Percentiles rank a stretch among this genome's conserved stretches.
These are phyloP conservation scores for Jaapia argillacea DNA, from an alignment of 768 basidiomycete species.

Conservation along the genomic window DNA sequence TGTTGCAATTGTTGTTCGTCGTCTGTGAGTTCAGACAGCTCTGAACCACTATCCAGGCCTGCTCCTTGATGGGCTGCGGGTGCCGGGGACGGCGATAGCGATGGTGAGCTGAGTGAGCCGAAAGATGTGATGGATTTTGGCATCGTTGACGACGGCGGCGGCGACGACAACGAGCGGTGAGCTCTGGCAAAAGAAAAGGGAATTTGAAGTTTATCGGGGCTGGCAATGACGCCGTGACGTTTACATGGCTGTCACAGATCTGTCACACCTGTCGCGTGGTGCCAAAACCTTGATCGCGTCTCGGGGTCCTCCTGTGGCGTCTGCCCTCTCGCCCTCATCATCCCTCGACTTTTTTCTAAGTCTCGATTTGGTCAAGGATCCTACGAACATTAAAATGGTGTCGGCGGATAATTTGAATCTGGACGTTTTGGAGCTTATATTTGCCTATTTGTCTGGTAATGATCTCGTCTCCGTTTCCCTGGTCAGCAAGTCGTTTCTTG, in stretches of 20 bases:
- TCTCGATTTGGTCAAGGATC: too few species aligned
- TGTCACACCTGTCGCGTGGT: too few species aligned
- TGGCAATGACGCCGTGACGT: too few species aligned
- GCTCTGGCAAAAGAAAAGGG: too few species aligned
- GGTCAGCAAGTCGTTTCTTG: slow-evolving; percentile 57
- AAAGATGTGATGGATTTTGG: slow-evolving; percentile 53
- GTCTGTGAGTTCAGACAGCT: slow-evolving; percentile 78
- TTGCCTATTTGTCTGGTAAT: slow-evolving; percentile 34
- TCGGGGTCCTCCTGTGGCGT: too few species aligned
- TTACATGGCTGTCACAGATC: too few species aligned
- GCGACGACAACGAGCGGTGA: neutral
- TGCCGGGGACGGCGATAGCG: slow-evolving; percentile 43
- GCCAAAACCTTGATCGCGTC: too few species aligned
- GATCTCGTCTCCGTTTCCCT: slow-evolving; percentile 54
- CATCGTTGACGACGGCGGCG: slow-evolving; percentile 16
- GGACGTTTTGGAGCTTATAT: slow-evolving; percentile 30
- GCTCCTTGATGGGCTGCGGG: slow-evolving; percentile 16
- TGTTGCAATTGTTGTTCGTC: slow-evolving; percentile 55
- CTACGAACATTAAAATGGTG: neutral
- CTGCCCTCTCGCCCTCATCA: too few species aligned
- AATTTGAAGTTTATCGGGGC: too few species aligned
- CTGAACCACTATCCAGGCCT: slow-evolving; percentile 55
- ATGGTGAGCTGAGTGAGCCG: slow-evolving; percentile 57
- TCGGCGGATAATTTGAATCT: slow-evolving; percentile 1
- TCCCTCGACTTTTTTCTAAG: too few species aligned